Percentiles rank a stretch among this genome's conserved stretches.
Evolutionary conservation across 208 protist species (phyloP).

Genomic region (Acanthamoeba triangularis): DNA sequence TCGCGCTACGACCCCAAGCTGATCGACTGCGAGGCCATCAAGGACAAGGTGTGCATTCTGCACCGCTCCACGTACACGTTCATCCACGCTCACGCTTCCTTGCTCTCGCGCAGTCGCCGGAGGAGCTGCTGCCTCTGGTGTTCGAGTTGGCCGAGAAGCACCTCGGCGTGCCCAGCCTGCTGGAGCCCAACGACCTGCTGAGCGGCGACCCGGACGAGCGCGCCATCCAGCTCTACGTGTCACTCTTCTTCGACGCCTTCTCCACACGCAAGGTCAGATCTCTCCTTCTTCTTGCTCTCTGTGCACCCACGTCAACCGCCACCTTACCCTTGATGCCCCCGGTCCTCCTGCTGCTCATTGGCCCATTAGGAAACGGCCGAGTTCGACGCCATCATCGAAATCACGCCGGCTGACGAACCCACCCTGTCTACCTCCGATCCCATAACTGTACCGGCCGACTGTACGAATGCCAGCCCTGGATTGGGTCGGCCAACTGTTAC

Average conservation of each 20-base stretch:
- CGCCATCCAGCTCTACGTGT: slow-evolving; percentile 34
- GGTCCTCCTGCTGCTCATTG: too few species aligned
- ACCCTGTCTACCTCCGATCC: neutral
- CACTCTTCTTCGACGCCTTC: neutral
- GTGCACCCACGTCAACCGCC: too few species aligned
- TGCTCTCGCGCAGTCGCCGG: too few species aligned
- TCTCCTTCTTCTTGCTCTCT: too few species aligned
- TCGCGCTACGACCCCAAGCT: neutral
- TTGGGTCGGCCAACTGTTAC: neutral
- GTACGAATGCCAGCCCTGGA: neutral
- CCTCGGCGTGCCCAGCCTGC: neutral
- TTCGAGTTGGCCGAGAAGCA: neutral
- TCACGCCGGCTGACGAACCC: neutral
- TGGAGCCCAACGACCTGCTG: neutral
- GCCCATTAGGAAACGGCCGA: neutral
- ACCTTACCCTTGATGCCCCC: too few species aligned
- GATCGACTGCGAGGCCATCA: neutral
- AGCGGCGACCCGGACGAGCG: neutral
- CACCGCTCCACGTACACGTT: too few species aligned
- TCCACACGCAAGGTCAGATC: neutral
- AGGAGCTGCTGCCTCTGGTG: neutral
- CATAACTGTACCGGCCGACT: neutral
- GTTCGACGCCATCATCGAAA: neutral
- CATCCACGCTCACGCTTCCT: too few species aligned
- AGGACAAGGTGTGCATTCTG: slow-evolving; percentile 5